Base-by-base conservation (phyloP, 805 yeast genomes). In the Pichia rugopelliculosa region DNA sequence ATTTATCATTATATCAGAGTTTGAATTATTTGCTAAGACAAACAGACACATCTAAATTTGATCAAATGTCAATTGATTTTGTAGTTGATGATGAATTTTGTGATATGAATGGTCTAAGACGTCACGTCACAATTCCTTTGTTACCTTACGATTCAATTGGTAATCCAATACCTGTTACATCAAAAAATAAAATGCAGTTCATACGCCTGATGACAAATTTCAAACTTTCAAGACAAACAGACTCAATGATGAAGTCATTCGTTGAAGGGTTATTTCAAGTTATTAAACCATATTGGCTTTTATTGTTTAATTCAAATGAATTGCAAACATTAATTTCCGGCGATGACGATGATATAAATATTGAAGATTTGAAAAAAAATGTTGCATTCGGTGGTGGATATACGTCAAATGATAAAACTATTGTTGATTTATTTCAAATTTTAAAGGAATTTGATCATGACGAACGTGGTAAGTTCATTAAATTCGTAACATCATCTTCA, bases 401-500 rank as follows among this genome's bases (percentile, higher is more conserved):
- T 56, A 51, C 61, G 13, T 76, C 67, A 11, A 61, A 62, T 4
- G 87, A 82, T 58, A 50, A 59, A n/a, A 87, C 96, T 0, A 69
- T 91, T 2, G 50, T 49, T 17, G 68, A 77, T 49, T 78, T 93
- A 54, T 89, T 96, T 90, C 80, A 81, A 49, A 80, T 88, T 6
- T 70, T 93, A 6, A 70, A 69, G 4, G 96, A 87, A 50, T 76
- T 88, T 73, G 61, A 72, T 1, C 68, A 75, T 3, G 74, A 73
- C n/a, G 87, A 88, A 47, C 72, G 79, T 52, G 71, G 79, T 20
- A 75, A 77, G 44, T 75, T 93, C 47, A 66, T 93, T 24, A 87
- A 87, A 60, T 93, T 91, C 68, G 96, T 87, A 24, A 93, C 98
- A 0, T 85, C 96, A 0, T 95, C 88, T 1, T 83, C 96, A 1